phyloP scores from a whole-genome alignment of 768 basidiomycete species.

The Austroboletus festivus region DNA sequence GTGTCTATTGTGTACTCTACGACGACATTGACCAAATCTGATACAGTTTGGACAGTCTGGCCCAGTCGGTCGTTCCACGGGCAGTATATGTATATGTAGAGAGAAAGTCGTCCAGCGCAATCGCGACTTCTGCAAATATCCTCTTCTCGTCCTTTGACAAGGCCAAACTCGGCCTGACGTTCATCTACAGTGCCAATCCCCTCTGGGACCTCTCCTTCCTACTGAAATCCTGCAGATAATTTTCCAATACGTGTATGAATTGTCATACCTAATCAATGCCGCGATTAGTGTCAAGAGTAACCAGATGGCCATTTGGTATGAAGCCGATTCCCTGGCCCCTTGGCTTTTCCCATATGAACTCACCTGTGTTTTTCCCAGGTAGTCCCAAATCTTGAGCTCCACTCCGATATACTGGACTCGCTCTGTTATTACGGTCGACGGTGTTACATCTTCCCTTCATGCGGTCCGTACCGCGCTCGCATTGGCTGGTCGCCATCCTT shows the following conservation, averaged over 20 bases:
- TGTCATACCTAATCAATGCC: background rate
- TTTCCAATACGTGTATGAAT: conserved; percentile 9
- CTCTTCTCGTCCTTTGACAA: too few species aligned
- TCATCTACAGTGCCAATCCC: too few species aligned
- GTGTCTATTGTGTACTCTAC: too few species aligned
- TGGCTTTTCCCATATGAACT: conserved; percentile 11
- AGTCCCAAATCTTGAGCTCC: conserved; percentile 4
- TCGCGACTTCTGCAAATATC: too few species aligned
- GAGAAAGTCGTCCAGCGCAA: too few species aligned
- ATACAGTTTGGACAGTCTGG: too few species aligned
- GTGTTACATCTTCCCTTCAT: background rate
- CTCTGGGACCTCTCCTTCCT: conserved; percentile 1
- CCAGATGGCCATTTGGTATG: background rate
- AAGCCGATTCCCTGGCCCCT: conserved; percentile 5
- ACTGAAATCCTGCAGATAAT: conserved; percentile 10
- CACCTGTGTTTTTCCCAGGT: conserved; percentile 7
- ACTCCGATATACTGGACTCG: conserved; percentile 9
- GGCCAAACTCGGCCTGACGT: too few species aligned
- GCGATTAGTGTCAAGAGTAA: background rate
- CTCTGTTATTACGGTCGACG: conserved; percentile 5
- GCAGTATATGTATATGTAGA: too few species aligned
- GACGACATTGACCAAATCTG: too few species aligned
- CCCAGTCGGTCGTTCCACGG: too few species aligned
- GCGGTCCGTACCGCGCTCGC: background rate
- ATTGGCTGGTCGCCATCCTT: background rate